phyloP scores from a whole-genome alignment of 2,329 filamentous ascomycete species.

The Monilinia aucupariae region DNA sequence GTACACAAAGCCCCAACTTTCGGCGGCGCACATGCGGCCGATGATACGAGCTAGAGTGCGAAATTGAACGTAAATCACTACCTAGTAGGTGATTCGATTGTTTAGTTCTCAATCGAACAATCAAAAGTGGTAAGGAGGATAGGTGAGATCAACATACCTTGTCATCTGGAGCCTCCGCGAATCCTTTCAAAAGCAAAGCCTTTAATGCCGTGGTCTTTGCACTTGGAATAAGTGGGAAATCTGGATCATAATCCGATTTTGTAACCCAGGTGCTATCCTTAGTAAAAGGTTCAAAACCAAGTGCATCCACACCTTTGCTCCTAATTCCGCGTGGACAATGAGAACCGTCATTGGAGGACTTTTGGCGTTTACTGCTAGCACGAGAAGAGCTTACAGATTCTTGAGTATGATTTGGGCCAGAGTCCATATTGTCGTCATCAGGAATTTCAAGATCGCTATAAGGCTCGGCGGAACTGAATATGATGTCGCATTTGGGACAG shows the following conservation, averaged over 20 bases:
- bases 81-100: slow-evolving; percentile 19
- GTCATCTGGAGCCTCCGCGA: slow-evolving; percentile 40
- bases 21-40: slow-evolving; percentile 42
- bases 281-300: slow-evolving; percentile 29
- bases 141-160: slow-evolving; percentile 39
- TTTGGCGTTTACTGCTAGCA: slow-evolving; percentile 9
- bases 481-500: slow-evolving; percentile 26
- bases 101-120: neutral
- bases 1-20: slow-evolving; percentile 43
- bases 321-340: neutral
- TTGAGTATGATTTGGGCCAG: neutral
- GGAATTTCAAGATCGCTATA: slow-evolving; percentile 9
- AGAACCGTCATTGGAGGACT: neutral
- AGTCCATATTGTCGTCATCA: slow-evolving; percentile 19
- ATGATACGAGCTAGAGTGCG: slow-evolving; percentile 48
- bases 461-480: slow-evolving; percentile 18
- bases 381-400: neutral
- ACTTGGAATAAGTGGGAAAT: slow-evolving; percentile 34
- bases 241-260: slow-evolving; percentile 25
- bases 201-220: slow-evolving; percentile 39
- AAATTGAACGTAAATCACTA: slow-evolving; percentile 56
- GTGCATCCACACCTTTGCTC: slow-evolving; percentile 26
- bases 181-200: slow-evolving; percentile 37
- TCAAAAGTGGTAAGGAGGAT: neutral
- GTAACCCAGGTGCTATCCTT: slow-evolving; percentile 26